phyloP scores from a whole-genome alignment of 805 yeast genomes.

The Suhomyces sp. region DNA sequence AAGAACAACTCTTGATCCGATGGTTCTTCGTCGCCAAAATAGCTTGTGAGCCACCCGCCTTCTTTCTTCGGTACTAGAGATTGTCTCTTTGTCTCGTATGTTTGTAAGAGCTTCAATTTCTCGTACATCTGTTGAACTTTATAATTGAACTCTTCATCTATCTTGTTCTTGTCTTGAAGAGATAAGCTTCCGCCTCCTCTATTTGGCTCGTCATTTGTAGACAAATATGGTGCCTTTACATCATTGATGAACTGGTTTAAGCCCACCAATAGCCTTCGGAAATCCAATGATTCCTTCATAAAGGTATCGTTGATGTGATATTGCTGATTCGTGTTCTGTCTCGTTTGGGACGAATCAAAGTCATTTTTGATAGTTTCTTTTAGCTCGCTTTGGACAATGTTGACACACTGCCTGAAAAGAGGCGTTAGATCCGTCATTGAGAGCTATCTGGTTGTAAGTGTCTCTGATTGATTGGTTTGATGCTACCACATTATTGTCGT shows the following conservation, averaged over 20 bases:
- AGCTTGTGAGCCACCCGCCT: slow-evolving; percentile 15
- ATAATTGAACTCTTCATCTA: slow-evolving; percentile 54
- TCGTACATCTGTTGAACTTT: slow-evolving; percentile 53
- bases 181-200: slow-evolving; percentile 24
- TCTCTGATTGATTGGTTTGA: too few species aligned
- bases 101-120: slow-evolving; percentile 48
- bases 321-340: slow-evolving; percentile 6
- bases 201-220: slow-evolving; percentile 18
- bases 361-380: slow-evolving; percentile 6
- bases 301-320: slow-evolving; percentile 38
- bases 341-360: slow-evolving; percentile 8
- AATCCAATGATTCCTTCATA: slow-evolving; percentile 36
- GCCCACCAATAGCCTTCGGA: slow-evolving; percentile 31
- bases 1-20: slow-evolving; percentile 35
- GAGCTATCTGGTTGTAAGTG: not conserved
- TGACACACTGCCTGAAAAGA: slow-evolving; percentile 46
- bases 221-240: slow-evolving; percentile 35
- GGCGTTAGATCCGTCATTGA: slow-evolving; percentile 51
- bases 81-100: slow-evolving; percentile 51
- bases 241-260: slow-evolving; percentile 33
- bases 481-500: too few species aligned
- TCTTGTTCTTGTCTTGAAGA: slow-evolving; percentile 50
- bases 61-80: slow-evolving; percentile 13
- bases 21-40: slow-evolving; percentile 33
- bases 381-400: slow-evolving; percentile 40